phyloP scores from a whole-genome alignment of 805 yeast genomes.

The Yarrowia porcina region DNA sequence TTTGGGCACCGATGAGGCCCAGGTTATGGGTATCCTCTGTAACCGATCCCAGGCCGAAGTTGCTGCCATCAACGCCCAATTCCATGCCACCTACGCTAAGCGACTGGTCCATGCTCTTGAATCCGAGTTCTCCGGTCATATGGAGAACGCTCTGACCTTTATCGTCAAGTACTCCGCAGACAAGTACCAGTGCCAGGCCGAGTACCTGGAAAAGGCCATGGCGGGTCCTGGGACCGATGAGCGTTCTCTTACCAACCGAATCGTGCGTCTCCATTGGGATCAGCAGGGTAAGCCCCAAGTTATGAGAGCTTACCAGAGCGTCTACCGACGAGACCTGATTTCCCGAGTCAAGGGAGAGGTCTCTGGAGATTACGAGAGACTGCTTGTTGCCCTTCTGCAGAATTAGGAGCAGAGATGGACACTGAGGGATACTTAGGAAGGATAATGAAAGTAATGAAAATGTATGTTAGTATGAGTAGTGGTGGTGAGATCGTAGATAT shows the following conservation, averaged over 20 bases:
- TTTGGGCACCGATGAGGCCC: conserved; percentile 30
- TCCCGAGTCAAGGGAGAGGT: conserved; percentile 30
- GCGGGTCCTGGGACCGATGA: conserved; percentile 33
- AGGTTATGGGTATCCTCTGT: conserved; percentile 30
- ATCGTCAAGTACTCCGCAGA: conserved; percentile 30
- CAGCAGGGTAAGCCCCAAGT: conserved; percentile 27
- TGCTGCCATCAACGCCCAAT: conserved; percentile 28
- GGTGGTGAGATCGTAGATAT: background rate
- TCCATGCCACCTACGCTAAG: conserved; percentile 26
- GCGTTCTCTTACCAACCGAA: conserved; percentile 28
- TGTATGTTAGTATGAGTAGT: background rate
- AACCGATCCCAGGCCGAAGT: conserved; percentile 30
- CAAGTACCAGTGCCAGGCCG: conserved; percentile 29
- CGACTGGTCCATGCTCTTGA: conserved; percentile 29
- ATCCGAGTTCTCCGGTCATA: conserved; percentile 32
- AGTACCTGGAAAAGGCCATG: conserved; percentile 30
- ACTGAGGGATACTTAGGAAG: background rate
- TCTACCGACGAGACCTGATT: conserved; percentile 28
- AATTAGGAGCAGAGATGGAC: background rate
- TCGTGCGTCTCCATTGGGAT: conserved; percentile 32
- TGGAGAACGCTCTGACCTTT: conserved; percentile 30
- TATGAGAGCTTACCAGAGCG: conserved; percentile 28
- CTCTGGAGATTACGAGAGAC: conserved; percentile 30
- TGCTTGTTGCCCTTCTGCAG: conserved; percentile 29
- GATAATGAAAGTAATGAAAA: background rate